These are phyloP conservation scores for Amanita subjunquillea DNA, from an alignment of 768 basidiomycete genomes.

Conservation along the genomic window DNA sequence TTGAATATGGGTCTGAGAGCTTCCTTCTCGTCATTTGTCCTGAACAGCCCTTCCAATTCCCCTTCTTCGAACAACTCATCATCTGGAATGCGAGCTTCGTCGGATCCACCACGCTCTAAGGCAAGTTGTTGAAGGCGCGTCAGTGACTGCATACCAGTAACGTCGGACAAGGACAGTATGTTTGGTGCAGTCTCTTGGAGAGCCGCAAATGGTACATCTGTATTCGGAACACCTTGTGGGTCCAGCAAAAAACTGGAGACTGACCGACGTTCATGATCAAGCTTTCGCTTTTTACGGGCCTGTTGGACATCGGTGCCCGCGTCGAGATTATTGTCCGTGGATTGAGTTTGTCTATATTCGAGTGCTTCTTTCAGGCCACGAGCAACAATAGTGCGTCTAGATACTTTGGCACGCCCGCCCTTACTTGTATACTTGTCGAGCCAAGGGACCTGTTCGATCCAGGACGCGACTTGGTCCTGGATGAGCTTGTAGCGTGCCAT, in stretches of 20 bases:
- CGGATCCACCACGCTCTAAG: constrained; percentile 45
- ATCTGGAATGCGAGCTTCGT: constrained; percentile 41
- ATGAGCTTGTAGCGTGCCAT: constrained; percentile 62
- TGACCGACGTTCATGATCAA: constrained; percentile 19
- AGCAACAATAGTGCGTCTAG: constrained; percentile 57
- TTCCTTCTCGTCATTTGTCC: constrained; percentile 41
- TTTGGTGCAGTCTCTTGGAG: not conserved
- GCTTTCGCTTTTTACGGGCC: constrained; percentile 15
- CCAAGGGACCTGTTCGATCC: constrained; percentile 67
- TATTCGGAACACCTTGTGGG: constrained; percentile 30
- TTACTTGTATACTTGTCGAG: constrained; percentile 44
- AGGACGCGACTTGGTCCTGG: constrained; percentile 48
- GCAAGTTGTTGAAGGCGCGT: constrained; percentile 61
- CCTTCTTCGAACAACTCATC: constrained; percentile 64
- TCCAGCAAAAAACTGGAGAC: constrained; percentile 50
- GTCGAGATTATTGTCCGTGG: not conserved
- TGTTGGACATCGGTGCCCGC: not conserved
- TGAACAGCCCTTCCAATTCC: constrained; percentile 53
- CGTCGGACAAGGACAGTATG: constrained; percentile 15
- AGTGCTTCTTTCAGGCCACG: constrained; percentile 62
- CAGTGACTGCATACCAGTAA: constrained; percentile 18
- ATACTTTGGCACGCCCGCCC: constrained; percentile 45
- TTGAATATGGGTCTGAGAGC: constrained; percentile 25
- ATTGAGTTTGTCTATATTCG: constrained; percentile 46
- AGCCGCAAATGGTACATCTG: constrained; percentile 5